Conservation (phyloP, 1,284 basidiomycete species). For the Naganishia liquefaciens region DNA sequence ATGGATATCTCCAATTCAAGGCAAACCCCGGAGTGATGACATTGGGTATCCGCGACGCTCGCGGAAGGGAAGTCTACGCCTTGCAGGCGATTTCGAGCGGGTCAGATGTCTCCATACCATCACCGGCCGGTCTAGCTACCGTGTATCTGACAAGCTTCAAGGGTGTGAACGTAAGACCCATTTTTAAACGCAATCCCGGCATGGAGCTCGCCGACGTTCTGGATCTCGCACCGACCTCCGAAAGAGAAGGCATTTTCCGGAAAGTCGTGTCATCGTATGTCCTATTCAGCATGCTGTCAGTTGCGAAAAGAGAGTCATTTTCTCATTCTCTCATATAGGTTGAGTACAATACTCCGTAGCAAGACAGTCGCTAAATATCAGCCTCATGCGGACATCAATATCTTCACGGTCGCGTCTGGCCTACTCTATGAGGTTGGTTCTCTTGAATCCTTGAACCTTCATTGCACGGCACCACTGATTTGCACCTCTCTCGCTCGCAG, state of each 20-base stretch:
- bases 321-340: neutral
- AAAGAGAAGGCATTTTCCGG: slow-evolving; percentile 14
- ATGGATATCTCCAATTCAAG: slow-evolving; percentile 96
- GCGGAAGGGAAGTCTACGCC: slow-evolving; percentile 75
- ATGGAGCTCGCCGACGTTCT: slow-evolving; percentile 82
- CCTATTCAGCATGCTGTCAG: no score
- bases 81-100: slow-evolving; percentile 67
- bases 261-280: slow-evolving; percentile 31
- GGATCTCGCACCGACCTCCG: slow-evolving; percentile 47
- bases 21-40: slow-evolving; percentile 83
- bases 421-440: slow-evolving; percentile 81
- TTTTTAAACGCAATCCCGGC: slow-evolving; percentile 68
- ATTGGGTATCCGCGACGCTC: slow-evolving; percentile 77
- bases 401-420: slow-evolving; percentile 97
- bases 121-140: slow-evolving; percentile 62
- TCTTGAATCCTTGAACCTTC: neutral
- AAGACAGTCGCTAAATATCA: slow-evolving; percentile 40
- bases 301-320: neutral
- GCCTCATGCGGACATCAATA: slow-evolving; percentile 82
- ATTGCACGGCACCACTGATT: slow-evolving; percentile 26
- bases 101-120: slow-evolving; percentile 58
- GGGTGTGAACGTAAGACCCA: slow-evolving; percentile 83
- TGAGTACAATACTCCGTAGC: slow-evolving; percentile 38
- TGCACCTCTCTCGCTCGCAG: slow-evolving; percentile 54
- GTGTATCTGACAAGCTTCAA: slow-evolving; percentile 82